A percentile compares a stretch with the other conserved stretches of the same genome.
Evolutionary conservation across 805 yeast genomes (phyloP).

Genomic region (Candida sanyiensis): DNA sequence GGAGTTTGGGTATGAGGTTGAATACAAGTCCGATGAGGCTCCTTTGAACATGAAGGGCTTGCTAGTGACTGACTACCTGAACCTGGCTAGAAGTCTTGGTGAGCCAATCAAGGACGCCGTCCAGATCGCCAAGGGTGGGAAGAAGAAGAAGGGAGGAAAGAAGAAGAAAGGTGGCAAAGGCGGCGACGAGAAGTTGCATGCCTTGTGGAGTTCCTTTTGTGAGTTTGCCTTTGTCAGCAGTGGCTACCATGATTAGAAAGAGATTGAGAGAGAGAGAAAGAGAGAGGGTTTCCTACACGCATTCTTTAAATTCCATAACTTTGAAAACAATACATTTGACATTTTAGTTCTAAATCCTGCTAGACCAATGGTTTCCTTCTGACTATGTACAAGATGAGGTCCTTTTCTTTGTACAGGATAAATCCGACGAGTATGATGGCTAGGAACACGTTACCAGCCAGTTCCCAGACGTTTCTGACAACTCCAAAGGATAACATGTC

Average conservation of each 20-base stretch:
- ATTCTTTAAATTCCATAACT: no score
- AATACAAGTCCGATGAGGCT: slow-evolving; percentile 62
- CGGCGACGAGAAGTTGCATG: slow-evolving; percentile 26
- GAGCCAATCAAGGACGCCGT: slow-evolving; percentile 27
- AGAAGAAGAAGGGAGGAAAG: slow-evolving; percentile 7
- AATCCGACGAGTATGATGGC: slow-evolving; percentile 34
- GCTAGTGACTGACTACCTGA: slow-evolving; percentile 58
- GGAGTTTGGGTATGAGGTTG: slow-evolving; percentile 53
- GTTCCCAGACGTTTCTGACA: slow-evolving; percentile 34
- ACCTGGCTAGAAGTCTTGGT: slow-evolving; percentile 49
- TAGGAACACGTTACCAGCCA: slow-evolving; percentile 36
- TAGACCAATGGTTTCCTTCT: slow-evolving; percentile 19
- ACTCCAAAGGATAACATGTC: slow-evolving; percentile 30
- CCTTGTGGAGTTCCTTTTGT: slow-evolving; percentile 52
- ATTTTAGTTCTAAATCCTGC: not conserved
- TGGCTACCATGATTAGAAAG: slow-evolving; percentile 44
- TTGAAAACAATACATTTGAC: no score
- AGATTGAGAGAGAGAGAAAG: not conserved
- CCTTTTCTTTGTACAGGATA: slow-evolving; percentile 36
- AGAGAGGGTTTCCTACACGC: no score
- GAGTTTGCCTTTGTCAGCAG: slow-evolving; percentile 58
- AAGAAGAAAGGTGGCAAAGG: slow-evolving; percentile 9
- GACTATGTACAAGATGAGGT: slow-evolving; percentile 22
- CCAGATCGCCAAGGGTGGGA: not conserved
- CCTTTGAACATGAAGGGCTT: slow-evolving; percentile 49